phyloP scores from a whole-genome alignment of 2,329 filamentous ascomycete genomes.

The Neophaeococcomyces mojaviensis region DNA sequence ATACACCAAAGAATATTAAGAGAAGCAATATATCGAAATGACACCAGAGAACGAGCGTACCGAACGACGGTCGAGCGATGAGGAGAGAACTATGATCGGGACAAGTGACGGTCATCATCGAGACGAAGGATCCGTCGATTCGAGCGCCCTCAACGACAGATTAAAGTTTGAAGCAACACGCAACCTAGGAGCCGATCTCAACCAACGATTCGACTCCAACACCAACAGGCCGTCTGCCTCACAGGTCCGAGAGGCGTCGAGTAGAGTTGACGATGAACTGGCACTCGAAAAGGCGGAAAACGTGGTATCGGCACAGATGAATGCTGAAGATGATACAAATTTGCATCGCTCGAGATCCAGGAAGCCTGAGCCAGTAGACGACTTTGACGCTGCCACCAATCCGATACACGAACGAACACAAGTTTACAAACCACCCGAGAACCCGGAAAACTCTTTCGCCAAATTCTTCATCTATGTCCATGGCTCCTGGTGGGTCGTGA shows the following conservation, averaged over 20 bases:
- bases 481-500: constrained; percentile 57
- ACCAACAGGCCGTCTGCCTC: constrained; percentile 42
- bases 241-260: constrained; percentile 51
- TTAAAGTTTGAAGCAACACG: constrained; percentile 43
- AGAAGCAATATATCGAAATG: neutral
- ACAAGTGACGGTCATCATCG: constrained; percentile 24
- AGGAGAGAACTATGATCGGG: constrained; percentile 22
- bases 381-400: constrained; percentile 61
- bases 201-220: constrained; percentile 23
- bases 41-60: constrained; percentile 16
- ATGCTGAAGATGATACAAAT: constrained; percentile 30
- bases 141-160: constrained; percentile 31
- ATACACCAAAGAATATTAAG: too few relatives aligned
- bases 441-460: constrained; percentile 54
- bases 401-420: constrained; percentile 61
- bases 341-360: constrained; percentile 47
- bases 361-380: constrained; percentile 52
- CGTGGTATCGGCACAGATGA: constrained; percentile 23
- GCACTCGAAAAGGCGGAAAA: constrained; percentile 58
- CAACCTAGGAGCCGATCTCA: constrained; percentile 11
- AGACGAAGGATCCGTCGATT: constrained; percentile 27
- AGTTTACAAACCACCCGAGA: constrained; percentile 57
- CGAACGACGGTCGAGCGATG: constrained; percentile 17
- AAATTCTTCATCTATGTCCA: constrained; percentile 59
- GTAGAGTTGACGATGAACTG: constrained; percentile 59